Conservation (phyloP, 1,284 basidiomycete species). For the Farysia itapuensis region DNA sequence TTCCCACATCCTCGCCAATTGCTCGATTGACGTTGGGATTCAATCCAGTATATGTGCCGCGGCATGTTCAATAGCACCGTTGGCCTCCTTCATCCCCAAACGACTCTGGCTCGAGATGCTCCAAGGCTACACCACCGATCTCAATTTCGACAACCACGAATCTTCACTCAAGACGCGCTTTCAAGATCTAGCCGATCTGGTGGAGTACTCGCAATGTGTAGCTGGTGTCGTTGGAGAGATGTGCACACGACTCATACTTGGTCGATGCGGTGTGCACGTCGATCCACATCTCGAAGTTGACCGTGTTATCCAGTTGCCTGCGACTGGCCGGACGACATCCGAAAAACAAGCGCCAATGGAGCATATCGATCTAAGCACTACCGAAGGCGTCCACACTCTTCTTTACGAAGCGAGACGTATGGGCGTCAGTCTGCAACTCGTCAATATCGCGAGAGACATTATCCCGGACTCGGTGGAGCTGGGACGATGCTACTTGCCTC, state of each 20-base stretch:
- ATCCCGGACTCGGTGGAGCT: conserved; percentile 40
- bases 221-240: conserved; percentile 52
- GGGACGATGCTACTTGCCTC: conserved; percentile 43
- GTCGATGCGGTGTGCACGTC: conserved; percentile 21
- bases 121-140: conserved; percentile 40
- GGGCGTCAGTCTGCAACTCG: conserved; percentile 52
- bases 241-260: conserved; percentile 48
- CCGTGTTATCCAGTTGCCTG: conserved; percentile 6
- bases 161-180: conserved; percentile 5
- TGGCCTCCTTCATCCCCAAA: conserved; percentile 35
- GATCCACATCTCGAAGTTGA: conserved; percentile 22
- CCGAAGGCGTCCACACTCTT: conserved; percentile 11
- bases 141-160: conserved; percentile 27
- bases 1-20: too few species aligned
- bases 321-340: background rate
- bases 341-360: background rate
- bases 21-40: background rate
- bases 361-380: conserved; percentile 3
- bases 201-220: conserved; percentile 51
- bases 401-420: conserved; percentile 45
- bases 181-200: conserved; percentile 27
- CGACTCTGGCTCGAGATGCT: conserved; percentile 48
- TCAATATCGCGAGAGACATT: conserved; percentile 53
- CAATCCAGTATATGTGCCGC: conserved; percentile 13
- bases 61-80: conserved; percentile 37